Percentiles rank a stretch among this genome's conserved stretches.
Evolutionary conservation across 2,329 filamentous ascomycete species (phyloP).

Genomic region (Aaosphaeria pasadenensis): DNA sequence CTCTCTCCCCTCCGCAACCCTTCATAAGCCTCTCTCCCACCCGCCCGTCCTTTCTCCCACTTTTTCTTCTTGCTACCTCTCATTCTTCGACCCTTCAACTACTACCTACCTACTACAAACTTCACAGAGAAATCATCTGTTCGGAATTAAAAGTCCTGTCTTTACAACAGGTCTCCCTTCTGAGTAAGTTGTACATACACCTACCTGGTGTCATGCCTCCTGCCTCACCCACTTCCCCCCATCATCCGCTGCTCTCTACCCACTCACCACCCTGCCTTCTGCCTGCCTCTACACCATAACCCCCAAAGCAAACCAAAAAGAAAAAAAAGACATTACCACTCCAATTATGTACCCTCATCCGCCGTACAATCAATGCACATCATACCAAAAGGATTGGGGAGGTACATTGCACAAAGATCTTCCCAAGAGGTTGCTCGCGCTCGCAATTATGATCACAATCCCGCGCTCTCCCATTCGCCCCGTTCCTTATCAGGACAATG

Average conservation of each 20-base stretch:
- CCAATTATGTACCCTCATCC: not conserved
- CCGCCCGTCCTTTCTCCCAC: conserved; percentile 13
- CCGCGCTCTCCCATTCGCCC: conserved; percentile 32
- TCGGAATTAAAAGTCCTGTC: too few relatives aligned
- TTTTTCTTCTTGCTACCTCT: conserved; percentile 3
- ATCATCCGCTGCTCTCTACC: not conserved
- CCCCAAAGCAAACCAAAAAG: too few relatives aligned
- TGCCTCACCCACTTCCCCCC: too few relatives aligned
- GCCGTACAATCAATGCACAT: too few relatives aligned
- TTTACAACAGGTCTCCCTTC: not conserved
- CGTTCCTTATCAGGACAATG: conserved; percentile 28
- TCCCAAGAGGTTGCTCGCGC: conserved; percentile 14
- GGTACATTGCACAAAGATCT: conserved; percentile 11
- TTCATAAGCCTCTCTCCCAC: conserved; percentile 35
- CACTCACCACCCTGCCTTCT: conserved; percentile 8
- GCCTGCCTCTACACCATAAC: conserved; percentile 9
- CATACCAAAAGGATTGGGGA: too few relatives aligned
- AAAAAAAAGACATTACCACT: not conserved
- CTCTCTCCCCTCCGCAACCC: conserved; percentile 9
- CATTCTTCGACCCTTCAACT: conserved; percentile 5
- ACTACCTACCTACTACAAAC: not conserved
- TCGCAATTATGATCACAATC: conserved; percentile 13
- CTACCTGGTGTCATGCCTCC: too few relatives aligned
- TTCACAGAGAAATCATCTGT: too few relatives aligned
- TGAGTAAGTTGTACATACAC: conserved; percentile 23